Evolutionary conservation across 2,329 filamentous ascomycete species (phyloP), one percentile per base, ranked within the genome.

Genomic region (Botryotinia narcissicola): DNA sequence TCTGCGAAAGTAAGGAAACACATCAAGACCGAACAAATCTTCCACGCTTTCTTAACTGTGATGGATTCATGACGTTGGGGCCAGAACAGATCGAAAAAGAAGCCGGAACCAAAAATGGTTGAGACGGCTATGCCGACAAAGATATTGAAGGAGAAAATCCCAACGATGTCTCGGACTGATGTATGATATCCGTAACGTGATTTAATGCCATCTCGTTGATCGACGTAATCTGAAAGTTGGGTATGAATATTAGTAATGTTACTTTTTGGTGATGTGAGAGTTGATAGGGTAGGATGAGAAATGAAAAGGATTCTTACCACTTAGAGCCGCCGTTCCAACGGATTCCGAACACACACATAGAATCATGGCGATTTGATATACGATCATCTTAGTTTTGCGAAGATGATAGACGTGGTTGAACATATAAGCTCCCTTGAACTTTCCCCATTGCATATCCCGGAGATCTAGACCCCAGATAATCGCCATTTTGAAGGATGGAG

Each of bases 21-120:
- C 12, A 87, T 82, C 3, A 87, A 78, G 2, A 88, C 79, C 0
- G 85, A 85, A 75, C 83, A 86, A 18, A 86, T 82, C 77, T 84
- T 86, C 88, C 87, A 90, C 0, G 87, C 85, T n/a, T 84, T 76
- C 67, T 85, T 84, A 5, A 89, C 86, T 32, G 82, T 79, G 32
- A 75, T 78, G 6, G 82, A 84, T 75, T 90, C 87, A 16, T 82
- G 79, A 66, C 87, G 83, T 70, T 87, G 86, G 0, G 87, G 87
- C 86, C 87, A 89, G 81, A 89, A 88, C 5, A 90, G 84, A 77
- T 89, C 88, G 80, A 89, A 89, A 82, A 89, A 89, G 82, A 89
- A 89, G 0, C 85, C 87, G 0, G 85, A 84, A 35, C 87, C 87
- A 77, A 90, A 89, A 77, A 89, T 86, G 63, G 85, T 87, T 22